A percentile compares a stretch with the other conserved stretches of the same genome.
Conservation (phyloP, 2,329 filamentous ascomycete genomes). For the Ilyonectria robusta region DNA sequence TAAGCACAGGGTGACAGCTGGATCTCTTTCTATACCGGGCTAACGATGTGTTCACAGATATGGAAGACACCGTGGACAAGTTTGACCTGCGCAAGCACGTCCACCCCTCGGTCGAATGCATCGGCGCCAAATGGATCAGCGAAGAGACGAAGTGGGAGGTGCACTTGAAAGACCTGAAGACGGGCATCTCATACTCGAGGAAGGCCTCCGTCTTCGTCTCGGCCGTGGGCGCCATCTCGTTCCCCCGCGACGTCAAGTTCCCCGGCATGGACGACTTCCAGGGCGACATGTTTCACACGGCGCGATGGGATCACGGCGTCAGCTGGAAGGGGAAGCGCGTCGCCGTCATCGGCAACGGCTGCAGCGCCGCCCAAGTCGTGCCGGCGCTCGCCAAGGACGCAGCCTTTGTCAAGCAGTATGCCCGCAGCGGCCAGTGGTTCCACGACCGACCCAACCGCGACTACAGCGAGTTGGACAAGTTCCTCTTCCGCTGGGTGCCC, state of each 20-base stretch:
- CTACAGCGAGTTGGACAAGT: conserved; percentile 24
- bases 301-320: conserved; percentile 51
- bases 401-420: conserved; percentile 33
- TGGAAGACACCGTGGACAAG: conserved; percentile 39
- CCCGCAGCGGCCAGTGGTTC: conserved; percentile 39
- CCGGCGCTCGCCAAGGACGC: conserved; percentile 49
- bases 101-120: conserved; percentile 36
- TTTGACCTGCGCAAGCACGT: conserved; percentile 45
- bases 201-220: conserved; percentile 44
- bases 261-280: conserved; percentile 51
- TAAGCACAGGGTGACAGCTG: not conserved
- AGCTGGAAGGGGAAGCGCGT: conserved; percentile 50
- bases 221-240: conserved; percentile 47
- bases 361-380: conserved; percentile 54
- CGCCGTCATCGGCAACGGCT: conserved; percentile 56
- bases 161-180: conserved; percentile 34
- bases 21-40: not conserved
- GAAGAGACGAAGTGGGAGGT: conserved; percentile 39
- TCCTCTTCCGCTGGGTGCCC: conserved; percentile 21
- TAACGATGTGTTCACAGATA: conserved; percentile 22
- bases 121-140: conserved; percentile 40
- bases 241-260: conserved; percentile 46
- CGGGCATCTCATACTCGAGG: conserved; percentile 34
- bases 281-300: conserved; percentile 54
- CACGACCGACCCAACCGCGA: conserved; percentile 28